Percentiles rank a stretch among this genome's conserved stretches.
Conservation (phyloP, 768 basidiomycete genomes). For the Thelephora ganbajun region DNA sequence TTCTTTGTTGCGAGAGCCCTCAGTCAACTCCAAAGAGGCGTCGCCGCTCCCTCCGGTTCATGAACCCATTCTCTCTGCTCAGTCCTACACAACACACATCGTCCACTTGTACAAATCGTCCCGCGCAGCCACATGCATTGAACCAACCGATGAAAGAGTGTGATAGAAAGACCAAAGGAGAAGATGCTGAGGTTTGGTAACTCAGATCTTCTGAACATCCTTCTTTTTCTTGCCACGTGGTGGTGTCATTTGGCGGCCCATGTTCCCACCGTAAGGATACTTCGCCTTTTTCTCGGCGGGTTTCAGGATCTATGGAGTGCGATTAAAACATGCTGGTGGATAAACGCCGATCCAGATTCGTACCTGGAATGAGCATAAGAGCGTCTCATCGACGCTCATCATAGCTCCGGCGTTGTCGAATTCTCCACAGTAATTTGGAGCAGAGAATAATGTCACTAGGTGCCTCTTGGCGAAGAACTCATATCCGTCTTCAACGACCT, state of each 20-base stretch:
- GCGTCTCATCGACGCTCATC: constrained; percentile 98
- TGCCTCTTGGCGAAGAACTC: constrained; percentile 98
- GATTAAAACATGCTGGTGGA: constrained; percentile 1
- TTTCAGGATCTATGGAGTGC: constrained; percentile 68
- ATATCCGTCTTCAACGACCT: constrained; percentile 98
- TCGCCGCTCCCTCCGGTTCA: no score
- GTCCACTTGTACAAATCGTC: no score
- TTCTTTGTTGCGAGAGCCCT: no score
- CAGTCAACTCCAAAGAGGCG: no score
- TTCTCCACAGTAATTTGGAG: constrained; percentile 90
- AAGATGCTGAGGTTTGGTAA: neutral
- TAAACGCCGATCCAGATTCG: neutral
- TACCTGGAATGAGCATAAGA: constrained; percentile 97
- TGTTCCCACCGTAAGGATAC: constrained; percentile 76
- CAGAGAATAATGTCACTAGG: constrained; percentile 92
- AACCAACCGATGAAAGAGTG: neutral
- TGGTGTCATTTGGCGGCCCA: constrained; percentile 83
- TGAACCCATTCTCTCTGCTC: no score
- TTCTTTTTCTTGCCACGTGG: constrained; percentile 98
- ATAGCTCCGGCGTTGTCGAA: constrained; percentile 99
- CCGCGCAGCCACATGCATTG: no score
- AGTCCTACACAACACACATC: no score
- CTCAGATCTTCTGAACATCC: constrained; percentile 48
- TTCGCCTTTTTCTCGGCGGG: constrained; percentile 98
- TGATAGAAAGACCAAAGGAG: neutral